Evolutionary conservation across 1,139 yeast genomes (phyloP).

Genomic region (Pichia sp.): DNA sequence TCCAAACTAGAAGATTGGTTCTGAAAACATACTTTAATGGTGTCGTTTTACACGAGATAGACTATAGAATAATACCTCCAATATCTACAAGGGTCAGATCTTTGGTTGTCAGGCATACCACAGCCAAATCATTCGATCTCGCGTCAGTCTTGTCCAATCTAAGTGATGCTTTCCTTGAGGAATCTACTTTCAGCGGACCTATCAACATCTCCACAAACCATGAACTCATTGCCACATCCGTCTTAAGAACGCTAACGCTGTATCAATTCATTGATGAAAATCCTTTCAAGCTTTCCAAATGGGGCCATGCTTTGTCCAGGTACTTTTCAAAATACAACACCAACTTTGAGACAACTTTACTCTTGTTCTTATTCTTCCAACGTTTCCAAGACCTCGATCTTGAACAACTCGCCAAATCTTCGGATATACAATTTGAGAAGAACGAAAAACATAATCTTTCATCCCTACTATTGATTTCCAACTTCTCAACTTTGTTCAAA

Average conservation of each 20-base stretch:
- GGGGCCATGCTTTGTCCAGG: constrained; percentile 49
- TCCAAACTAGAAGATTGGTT: constrained; percentile 66
- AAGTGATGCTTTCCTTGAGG: constrained; percentile 24
- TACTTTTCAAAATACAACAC: constrained; percentile 22
- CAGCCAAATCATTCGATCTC: constrained; percentile 30
- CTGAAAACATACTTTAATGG: constrained; percentile 60
- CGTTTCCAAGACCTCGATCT: constrained; percentile 22
- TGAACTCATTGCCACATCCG: constrained; percentile 58
- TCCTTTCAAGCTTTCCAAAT: constrained; percentile 41
- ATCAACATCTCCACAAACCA: constrained; percentile 38
- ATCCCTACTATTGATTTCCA: constrained; percentile 23
- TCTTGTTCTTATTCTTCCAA: constrained; percentile 45
- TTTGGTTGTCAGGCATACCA: constrained; percentile 26
- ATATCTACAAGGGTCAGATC: constrained; percentile 19
- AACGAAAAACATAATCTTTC: constrained; percentile 8
- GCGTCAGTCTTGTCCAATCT: constrained; percentile 22
- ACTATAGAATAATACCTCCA: constrained; percentile 41
- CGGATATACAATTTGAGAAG: constrained; percentile 3
- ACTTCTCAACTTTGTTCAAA: constrained; percentile 27
- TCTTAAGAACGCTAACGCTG: constrained; percentile 55
- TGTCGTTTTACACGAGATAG: constrained; percentile 40
- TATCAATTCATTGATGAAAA: constrained; percentile 48
- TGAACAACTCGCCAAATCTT: constrained; percentile 21
- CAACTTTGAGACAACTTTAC: constrained; percentile 35
- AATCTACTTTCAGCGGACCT: constrained; percentile 19